Percentiles rank a stretch among this genome's conserved stretches.
Evolutionary conservation across 208 protist species (phyloP).

Genomic region (Leishmania gerbilli): DNA sequence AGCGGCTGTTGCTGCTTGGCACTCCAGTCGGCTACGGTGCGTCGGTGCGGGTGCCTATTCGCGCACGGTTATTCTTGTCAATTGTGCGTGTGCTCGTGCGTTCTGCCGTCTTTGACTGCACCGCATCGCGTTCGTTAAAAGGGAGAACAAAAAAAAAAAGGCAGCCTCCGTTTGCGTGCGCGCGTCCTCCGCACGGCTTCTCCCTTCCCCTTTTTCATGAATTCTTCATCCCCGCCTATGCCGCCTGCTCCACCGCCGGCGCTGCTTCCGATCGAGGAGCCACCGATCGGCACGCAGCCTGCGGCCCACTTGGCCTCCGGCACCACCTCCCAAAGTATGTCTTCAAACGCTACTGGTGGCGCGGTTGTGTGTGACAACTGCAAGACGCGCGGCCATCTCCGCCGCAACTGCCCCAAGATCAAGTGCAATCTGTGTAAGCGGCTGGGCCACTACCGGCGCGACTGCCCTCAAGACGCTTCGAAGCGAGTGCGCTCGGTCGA

Average conservation of each 20-base stretch:
- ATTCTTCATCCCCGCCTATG: neutral
- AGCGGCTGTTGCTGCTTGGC: neutral
- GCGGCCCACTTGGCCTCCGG: constrained; percentile 5
- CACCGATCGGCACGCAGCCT: constrained; percentile 24
- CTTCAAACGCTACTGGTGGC: constrained; percentile 1
- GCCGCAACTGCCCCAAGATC: constrained; percentile 60
- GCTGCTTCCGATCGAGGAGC: constrained; percentile 23
- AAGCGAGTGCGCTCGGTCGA: constrained; percentile 18
- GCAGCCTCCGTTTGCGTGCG: neutral
- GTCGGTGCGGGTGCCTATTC: neutral
- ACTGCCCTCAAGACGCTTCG: constrained; percentile 41
- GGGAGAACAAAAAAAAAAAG: neutral
- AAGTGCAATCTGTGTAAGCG: constrained; percentile 55
- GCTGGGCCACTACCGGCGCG: constrained; percentile 65
- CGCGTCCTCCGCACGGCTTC: neutral
- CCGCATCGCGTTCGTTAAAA: neutral
- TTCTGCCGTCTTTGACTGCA: neutral
- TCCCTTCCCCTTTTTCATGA: constrained; percentile 1
- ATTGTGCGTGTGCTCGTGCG: neutral
- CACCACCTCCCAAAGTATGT: constrained; percentile 2
- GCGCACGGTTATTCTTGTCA: constrained; percentile 4
- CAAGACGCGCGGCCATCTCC: constrained; percentile 42
- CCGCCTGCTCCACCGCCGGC: constrained; percentile 24
- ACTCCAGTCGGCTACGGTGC: neutral
- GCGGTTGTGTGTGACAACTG: constrained; percentile 47